Evolutionary conservation across 805 yeast genomes (phyloP).

Genomic region (Ogataea allantospora): DNA sequence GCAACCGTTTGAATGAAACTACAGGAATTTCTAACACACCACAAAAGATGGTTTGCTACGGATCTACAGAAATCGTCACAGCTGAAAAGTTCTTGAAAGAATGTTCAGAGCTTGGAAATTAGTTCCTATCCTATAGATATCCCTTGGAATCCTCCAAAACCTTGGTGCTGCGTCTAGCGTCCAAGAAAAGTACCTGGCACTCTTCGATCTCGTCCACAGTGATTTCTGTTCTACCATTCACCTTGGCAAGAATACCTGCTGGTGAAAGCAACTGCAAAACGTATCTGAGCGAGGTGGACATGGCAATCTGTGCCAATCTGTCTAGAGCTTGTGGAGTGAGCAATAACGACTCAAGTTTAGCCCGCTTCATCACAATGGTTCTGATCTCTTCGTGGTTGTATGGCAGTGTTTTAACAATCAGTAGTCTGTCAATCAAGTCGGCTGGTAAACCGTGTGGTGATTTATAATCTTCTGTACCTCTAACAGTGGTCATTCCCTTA

Average conservation of each 20-base stretch:
- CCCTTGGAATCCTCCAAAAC: conserved; percentile 59
- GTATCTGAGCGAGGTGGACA: conserved; percentile 87
- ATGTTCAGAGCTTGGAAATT: conserved; percentile 53
- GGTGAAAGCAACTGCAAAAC: conserved; percentile 90
- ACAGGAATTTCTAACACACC: conserved; percentile 18
- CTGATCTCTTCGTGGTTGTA: conserved; percentile 83
- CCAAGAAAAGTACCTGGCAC: conserved; percentile 82
- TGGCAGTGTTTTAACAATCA: conserved; percentile 81
- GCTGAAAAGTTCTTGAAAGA: conserved; percentile 71
- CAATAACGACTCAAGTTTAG: conserved; percentile 92
- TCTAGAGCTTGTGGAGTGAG: conserved; percentile 79
- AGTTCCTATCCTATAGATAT: conserved; percentile 20
- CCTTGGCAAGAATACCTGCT: conserved; percentile 75
- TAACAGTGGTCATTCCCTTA: conserved; percentile 88
- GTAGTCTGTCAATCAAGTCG: conserved; percentile 89
- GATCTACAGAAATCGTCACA: conserved; percentile 75
- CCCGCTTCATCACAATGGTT: conserved; percentile 82
- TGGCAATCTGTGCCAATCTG: conserved; percentile 83
- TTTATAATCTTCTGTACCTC: conserved; percentile 83
- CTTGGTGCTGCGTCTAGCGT: conserved; percentile 84
- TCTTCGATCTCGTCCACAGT: conserved; percentile 84
- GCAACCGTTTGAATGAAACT: conserved; percentile 30
- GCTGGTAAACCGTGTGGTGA: conserved; percentile 98
- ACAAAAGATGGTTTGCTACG: conserved; percentile 69
- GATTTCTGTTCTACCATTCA: conserved; percentile 65